Conservation (phyloP, 257 asterid species). For the Thymus quinquecostatus region DNA sequence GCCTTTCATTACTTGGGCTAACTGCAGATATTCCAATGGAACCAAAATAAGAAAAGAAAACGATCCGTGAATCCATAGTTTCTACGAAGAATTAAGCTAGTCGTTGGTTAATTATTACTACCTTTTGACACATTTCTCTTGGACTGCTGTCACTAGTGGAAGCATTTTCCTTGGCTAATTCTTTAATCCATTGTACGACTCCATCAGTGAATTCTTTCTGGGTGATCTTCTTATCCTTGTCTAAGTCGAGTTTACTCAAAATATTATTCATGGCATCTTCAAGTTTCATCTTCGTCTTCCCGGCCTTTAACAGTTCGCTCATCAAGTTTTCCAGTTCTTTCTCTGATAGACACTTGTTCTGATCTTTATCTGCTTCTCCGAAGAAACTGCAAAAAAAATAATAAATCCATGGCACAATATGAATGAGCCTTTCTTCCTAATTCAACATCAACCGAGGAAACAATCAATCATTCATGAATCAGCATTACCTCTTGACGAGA, state of each 20-base stretch:
- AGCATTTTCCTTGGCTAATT: conserved; percentile 30
- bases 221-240: conserved; percentile 31
- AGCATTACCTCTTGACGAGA: conserved; percentile 38
- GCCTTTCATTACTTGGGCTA: conserved; percentile 38
- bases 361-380: conserved; percentile 43
- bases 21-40: too few species aligned
- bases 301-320: conserved; percentile 35
- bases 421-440: too few species aligned
- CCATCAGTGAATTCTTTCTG: conserved; percentile 51
- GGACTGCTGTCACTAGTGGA: conserved; percentile 24
- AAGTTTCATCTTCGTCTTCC: conserved; percentile 38
- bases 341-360: conserved; percentile 31
- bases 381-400: conserved; percentile 35
- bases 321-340: conserved; percentile 48
- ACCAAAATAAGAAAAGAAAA: too few species aligned
- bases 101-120: not conserved
- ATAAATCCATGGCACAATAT: not conserved
- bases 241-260: conserved; percentile 42
- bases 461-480: too few species aligned
- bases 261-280: conserved; percentile 44
- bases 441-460: too few species aligned
- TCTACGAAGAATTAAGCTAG: not conserved
- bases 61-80: too few species aligned
- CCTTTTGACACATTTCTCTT: conserved; percentile 43
- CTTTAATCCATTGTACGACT: conserved; percentile 49